phyloP scores from a whole-genome alignment of 176 grass and related monocot species.

The Zoysia japonica region DNA sequence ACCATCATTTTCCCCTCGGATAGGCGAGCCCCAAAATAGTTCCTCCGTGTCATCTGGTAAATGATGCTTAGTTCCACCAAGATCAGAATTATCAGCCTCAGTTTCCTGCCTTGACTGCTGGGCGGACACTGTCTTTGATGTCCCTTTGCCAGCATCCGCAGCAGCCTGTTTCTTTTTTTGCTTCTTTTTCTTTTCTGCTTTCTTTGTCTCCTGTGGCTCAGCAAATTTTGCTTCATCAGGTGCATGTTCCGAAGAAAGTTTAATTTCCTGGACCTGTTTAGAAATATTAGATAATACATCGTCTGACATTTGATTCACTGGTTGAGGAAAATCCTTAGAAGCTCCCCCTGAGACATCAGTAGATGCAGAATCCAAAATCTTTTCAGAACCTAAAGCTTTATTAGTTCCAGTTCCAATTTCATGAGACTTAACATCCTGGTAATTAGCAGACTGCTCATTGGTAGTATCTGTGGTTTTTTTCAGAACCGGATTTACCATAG shows the following conservation, averaged over 20 bases:
- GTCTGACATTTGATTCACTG: constrained; percentile 27
- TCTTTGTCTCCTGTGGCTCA: constrained; percentile 66
- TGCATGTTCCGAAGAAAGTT: constrained; percentile 45
- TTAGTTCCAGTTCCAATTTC: constrained; percentile 21
- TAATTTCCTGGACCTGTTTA: constrained; percentile 43
- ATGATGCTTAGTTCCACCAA: constrained; percentile 52
- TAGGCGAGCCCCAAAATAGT: constrained; percentile 49
- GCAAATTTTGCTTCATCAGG: constrained; percentile 44
- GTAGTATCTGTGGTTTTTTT: constrained; percentile 26
- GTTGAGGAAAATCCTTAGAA: constrained; percentile 21
- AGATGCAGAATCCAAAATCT: constrained; percentile 33
- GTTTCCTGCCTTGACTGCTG: constrained; percentile 46
- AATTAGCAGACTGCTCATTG: background rate
- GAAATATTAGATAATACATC: constrained; percentile 40
- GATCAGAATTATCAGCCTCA: constrained; percentile 51
- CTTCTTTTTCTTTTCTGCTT: constrained; percentile 95
- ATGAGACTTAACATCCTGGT: background rate
- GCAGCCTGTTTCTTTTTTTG: constrained; percentile 73
- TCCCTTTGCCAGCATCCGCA: constrained; percentile 58
- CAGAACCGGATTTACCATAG: constrained; percentile 21
- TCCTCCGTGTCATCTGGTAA: constrained; percentile 50
- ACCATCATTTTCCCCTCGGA: constrained; percentile 30
- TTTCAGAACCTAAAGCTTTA: constrained; percentile 27
- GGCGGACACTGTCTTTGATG: constrained; percentile 44
- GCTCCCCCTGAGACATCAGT: background rate